Base-by-base conservation (phyloP, 192 early-diverging fungal species). In the Bifiguratus adelaidae region DNA sequence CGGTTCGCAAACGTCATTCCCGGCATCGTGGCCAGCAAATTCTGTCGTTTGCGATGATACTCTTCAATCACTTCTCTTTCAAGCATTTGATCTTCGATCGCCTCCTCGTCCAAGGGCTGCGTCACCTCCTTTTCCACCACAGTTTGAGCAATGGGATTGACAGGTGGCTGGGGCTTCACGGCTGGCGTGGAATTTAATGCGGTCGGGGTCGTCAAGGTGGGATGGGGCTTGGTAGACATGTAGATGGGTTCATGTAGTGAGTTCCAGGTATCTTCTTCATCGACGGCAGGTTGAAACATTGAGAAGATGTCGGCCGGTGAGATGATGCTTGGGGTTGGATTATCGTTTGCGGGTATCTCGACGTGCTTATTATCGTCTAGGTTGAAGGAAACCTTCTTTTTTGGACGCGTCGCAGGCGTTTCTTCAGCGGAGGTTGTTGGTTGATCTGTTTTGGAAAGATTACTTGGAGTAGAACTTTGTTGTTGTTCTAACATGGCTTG, bases 61-160 rank as follows among this genome's bases (percentile, higher is more conserved):
- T 20, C 25, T 4, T 29, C 18, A 30, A 15, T 53, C 65, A 68
- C 70, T 45, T 74, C 68, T 38, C 53, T 47, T 28, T 67, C 44
- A 27, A 71, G 45, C 72, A 74, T 70, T 23, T 74, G 65, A 6
- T 70, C 64, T 33, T 70, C 68, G 3, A 67, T 44, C 29, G 61
- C 61, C 9, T 74, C 72, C 34, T 65, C 40, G 25, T 74, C 56
- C 16, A 70, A 50, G n/a, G 58, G 32, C 8, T 70, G 59, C 13
- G 63, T 50, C 2, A 70, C 68, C 13, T 52, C 55, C 46, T 74
- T 67, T 18, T 67, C 61, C 23, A 74, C 61, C 2, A 49, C 51
- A n/a, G 64, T 65, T 36, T n/a, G n/a, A n/a, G n/a, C n/a, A n/a
- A n/a, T n/a, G n/a, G n/a, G n/a, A n/a, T n/a, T n/a, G n/a, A n/a